Conservation (phyloP, 768 basidiomycete species). For the Macrocybe gigantea region DNA sequence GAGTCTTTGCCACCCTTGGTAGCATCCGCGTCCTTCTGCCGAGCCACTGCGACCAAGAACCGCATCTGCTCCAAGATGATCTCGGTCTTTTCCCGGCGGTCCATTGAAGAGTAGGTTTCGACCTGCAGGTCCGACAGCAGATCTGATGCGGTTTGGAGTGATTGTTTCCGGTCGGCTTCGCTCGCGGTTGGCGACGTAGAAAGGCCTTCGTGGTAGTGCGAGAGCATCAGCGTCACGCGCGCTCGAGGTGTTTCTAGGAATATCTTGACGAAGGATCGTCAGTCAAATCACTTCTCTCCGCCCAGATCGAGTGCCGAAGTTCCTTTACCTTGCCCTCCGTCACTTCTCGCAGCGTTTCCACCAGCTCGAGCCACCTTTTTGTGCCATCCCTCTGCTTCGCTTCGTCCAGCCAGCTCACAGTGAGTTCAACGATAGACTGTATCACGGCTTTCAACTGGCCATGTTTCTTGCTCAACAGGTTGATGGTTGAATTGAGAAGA, state of each 20-base stretch:
- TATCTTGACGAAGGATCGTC: slow-evolving; percentile 47
- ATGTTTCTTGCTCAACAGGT: slow-evolving; percentile 85
- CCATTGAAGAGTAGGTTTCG: slow-evolving; percentile 99
- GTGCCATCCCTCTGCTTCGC: slow-evolving; percentile 62
- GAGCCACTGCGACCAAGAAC: slow-evolving; percentile 71
- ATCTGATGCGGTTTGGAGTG: slow-evolving; percentile 83
- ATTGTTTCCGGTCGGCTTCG: slow-evolving; percentile 51
- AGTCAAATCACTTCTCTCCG: background rate
- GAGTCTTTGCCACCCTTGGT: slow-evolving; percentile 57
- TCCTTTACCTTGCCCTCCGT: slow-evolving; percentile 90
- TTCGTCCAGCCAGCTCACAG: slow-evolving; percentile 76
- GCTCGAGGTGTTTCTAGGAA: slow-evolving; percentile 96
- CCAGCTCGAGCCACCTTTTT: slow-evolving; percentile 78
- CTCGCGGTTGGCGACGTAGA: slow-evolving; percentile 37
- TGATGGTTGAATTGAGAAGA: slow-evolving; percentile 65
- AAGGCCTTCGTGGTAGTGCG: slow-evolving; percentile 79
- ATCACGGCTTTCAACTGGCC: slow-evolving; percentile 91
- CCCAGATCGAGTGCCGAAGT: background rate
- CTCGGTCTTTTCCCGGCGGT: slow-evolving; percentile 95
- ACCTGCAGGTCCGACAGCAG: slow-evolving; percentile 93
- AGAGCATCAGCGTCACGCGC: slow-evolving; percentile 83
- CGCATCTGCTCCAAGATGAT: slow-evolving; percentile 99
- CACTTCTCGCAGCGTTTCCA: slow-evolving; percentile 84
- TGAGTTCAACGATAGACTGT: slow-evolving; percentile 86
- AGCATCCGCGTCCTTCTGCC: slow-evolving; percentile 67